These are phyloP conservation scores for Jamesozyma jinghongensis DNA, from an alignment of 805 yeast genomes.

Conservation along the genomic window DNA sequence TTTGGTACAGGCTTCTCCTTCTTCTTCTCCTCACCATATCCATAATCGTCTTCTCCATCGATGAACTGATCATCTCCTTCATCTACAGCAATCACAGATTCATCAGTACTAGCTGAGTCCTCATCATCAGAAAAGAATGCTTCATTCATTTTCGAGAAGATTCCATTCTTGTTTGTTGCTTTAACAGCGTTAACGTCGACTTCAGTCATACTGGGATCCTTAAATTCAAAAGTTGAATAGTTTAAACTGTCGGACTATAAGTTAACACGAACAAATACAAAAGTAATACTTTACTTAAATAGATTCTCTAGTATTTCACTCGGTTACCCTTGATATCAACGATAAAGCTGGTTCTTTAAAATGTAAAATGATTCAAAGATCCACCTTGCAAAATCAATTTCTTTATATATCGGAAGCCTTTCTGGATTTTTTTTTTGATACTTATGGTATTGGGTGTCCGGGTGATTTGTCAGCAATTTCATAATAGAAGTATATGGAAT, in stretches of 20 bases:
- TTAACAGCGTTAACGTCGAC: conserved; percentile 12
- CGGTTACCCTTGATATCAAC: neutral
- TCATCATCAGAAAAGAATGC: conserved; percentile 28
- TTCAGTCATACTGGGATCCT: conserved; percentile 9
- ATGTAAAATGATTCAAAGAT: too few relatives aligned
- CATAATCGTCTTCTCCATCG: conserved; percentile 19
- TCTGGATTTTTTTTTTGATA: too few relatives aligned
- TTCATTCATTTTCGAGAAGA: conserved; percentile 19
- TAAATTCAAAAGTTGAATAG: too few relatives aligned
- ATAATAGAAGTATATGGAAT: too few relatives aligned
- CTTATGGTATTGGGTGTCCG: too few relatives aligned
- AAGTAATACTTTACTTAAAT: neutral
- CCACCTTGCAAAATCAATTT: too few relatives aligned
- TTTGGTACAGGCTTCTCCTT: neutral
- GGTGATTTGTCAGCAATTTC: too few relatives aligned
- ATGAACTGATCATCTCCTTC: conserved; percentile 16
- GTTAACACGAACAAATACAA: neutral
- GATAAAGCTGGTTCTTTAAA: too few relatives aligned
- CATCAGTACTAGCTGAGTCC: conserved; percentile 28
- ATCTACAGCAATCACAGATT: conserved; percentile 26
- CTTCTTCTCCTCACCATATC: conserved; percentile 9
- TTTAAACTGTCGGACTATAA: neutral
- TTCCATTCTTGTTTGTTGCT: conserved; percentile 19
- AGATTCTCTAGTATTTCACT: neutral
- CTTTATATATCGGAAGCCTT: too few relatives aligned